phyloP scores from a whole-genome alignment of 768 basidiomycete genomes.

The Collybia sordida region DNA sequence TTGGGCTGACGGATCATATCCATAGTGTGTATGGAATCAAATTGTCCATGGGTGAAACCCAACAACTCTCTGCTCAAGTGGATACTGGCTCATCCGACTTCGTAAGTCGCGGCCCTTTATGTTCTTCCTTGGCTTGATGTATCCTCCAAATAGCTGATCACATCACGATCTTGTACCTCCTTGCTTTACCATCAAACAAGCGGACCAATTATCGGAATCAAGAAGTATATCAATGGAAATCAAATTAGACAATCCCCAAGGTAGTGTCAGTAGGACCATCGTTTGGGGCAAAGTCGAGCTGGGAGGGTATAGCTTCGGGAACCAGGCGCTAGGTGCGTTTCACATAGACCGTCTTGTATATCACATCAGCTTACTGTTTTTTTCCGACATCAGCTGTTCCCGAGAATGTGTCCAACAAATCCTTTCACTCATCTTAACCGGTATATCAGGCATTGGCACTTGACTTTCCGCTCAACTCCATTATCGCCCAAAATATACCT shows the following conservation, averaged over 20 bases:
- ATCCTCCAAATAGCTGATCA: constrained; percentile 61
- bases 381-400: constrained; percentile 54
- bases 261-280: constrained; percentile 59
- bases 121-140: background rate
- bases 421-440: constrained; percentile 56
- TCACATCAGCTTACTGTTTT: background rate
- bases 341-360: no score
- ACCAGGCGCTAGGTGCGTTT: constrained; percentile 68
- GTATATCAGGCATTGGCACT: constrained; percentile 82
- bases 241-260: constrained; percentile 57
- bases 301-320: constrained; percentile 61
- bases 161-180: constrained; percentile 62
- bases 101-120: constrained; percentile 37
- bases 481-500: constrained; percentile 54
- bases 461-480: constrained; percentile 70
- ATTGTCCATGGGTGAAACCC: constrained; percentile 47
- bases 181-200: constrained; percentile 45
- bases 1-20: background rate
- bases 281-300: constrained; percentile 67
- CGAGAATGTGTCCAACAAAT: constrained; percentile 50
- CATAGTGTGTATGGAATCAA: constrained; percentile 66
- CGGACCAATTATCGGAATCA: constrained; percentile 51
- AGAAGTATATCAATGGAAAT: constrained; percentile 42
- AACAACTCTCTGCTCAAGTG: constrained; percentile 64
- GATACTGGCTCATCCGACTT: constrained; percentile 85